Evolutionary conservation across 2,329 filamentous ascomycete species (phyloP).

Genomic region (Nannizzia gypsea): DNA sequence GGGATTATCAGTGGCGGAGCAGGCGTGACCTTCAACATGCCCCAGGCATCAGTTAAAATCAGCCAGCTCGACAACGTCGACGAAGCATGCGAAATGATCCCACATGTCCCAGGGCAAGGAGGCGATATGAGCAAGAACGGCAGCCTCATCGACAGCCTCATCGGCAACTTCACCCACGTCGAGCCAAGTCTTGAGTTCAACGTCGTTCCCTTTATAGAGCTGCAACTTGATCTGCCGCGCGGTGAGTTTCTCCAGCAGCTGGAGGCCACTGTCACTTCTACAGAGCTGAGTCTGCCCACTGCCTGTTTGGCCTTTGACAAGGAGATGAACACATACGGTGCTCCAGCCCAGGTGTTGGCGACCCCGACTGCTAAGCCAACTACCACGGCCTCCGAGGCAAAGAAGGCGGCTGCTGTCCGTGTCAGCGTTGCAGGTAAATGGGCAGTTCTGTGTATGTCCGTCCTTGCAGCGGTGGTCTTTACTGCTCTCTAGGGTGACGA

Average conservation of each 20-base stretch:
- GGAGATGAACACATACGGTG: slow-evolving; percentile 9
- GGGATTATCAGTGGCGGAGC: slow-evolving; percentile 15
- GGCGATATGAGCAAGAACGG: background rate
- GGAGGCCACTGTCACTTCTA: slow-evolving; percentile 10
- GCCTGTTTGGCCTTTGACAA: slow-evolving; percentile 16
- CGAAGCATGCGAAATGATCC: slow-evolving; percentile 14
- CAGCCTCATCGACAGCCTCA: slow-evolving; percentile 5
- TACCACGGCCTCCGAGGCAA: background rate
- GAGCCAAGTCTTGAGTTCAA: slow-evolving; percentile 15
- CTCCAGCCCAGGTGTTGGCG: slow-evolving; percentile 5
- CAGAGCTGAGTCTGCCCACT: slow-evolving; percentile 13
- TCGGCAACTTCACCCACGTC: slow-evolving; percentile 15
- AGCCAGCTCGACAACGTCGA: slow-evolving; percentile 15
- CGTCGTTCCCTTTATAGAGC: slow-evolving; percentile 13
- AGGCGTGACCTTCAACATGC: slow-evolving; percentile 17
- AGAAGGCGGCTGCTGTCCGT: background rate
- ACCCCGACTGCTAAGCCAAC: background rate
- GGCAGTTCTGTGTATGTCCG: background rate
- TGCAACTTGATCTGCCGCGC: slow-evolving; percentile 12
- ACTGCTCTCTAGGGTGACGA: background rate
- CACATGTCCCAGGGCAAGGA: background rate
- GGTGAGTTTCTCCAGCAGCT: background rate
- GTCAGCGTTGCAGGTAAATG: background rate
- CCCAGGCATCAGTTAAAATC: slow-evolving; percentile 16
- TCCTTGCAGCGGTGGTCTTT: background rate